Evolutionary conservation across 2,329 filamentous ascomycete genomes (phyloP).

Genomic region (Diaporthe vexans): DNA sequence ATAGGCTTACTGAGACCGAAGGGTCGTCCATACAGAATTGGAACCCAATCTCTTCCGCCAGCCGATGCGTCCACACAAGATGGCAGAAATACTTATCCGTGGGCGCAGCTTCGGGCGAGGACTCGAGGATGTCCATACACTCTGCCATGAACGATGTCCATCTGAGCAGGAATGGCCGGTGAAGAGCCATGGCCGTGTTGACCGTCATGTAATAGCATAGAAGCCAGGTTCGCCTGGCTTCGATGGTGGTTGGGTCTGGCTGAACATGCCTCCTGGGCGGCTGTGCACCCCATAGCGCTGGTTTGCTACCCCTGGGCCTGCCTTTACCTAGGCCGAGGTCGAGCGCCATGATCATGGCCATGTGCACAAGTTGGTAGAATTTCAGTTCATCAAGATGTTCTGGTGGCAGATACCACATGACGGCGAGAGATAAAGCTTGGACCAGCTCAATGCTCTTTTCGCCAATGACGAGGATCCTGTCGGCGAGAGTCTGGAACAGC

Average conservation of each 20-base stretch:
- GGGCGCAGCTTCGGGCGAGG: slow-evolving; percentile 66
- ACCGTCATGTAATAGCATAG: slow-evolving; percentile 71
- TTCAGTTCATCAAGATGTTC: slow-evolving; percentile 88
- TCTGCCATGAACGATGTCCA: slow-evolving; percentile 74
- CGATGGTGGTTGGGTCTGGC: slow-evolving; percentile 67
- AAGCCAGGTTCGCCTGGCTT: slow-evolving; percentile 71
- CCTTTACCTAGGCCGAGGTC: slow-evolving; percentile 79
- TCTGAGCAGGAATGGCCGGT: slow-evolving; percentile 71
- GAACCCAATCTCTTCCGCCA: slow-evolving; percentile 77
- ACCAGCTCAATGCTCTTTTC: slow-evolving; percentile 88
- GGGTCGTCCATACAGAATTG: slow-evolving; percentile 79
- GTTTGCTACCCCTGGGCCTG: slow-evolving; percentile 54
- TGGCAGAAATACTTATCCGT: slow-evolving; percentile 72
- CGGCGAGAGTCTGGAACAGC: slow-evolving; percentile 79
- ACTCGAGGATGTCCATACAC: slow-evolving; percentile 68
- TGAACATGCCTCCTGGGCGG: slow-evolving; percentile 58
- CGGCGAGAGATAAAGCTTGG: slow-evolving; percentile 80
- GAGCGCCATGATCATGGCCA: slow-evolving; percentile 84
- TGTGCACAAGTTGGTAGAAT: slow-evolving; percentile 89
- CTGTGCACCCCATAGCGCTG: slow-evolving; percentile 56
- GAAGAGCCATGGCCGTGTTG: slow-evolving; percentile 73
- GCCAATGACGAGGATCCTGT: slow-evolving; percentile 80
- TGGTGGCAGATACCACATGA: slow-evolving; percentile 89
- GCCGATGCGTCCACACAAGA: slow-evolving; percentile 70
- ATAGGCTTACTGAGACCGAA: slow-evolving; percentile 65